Conservation (phyloP, 169 alveolate species). For the Plasmodium chabaudi region DNA sequence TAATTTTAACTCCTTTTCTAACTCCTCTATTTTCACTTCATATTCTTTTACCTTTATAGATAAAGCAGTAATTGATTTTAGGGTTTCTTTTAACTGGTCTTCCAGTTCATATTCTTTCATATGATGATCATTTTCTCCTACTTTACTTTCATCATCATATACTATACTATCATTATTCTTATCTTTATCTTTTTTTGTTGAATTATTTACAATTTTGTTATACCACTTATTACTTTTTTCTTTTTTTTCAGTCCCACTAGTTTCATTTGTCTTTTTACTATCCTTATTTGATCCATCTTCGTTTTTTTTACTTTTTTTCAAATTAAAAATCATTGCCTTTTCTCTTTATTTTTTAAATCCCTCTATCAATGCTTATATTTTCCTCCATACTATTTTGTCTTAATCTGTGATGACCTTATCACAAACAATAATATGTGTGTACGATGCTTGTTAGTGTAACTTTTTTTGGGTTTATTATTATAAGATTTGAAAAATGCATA, state of each 20-base stretch:
- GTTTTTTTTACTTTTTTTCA: neutral
- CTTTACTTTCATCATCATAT: conserved; percentile 1
- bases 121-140: neutral
- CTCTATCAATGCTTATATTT: neutral
- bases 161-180: too few species aligned
- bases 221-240: conserved; percentile 51
- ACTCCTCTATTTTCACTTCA: conserved; percentile 45
- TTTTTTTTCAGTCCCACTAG: conserved; percentile 11
- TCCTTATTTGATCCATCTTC: neutral
- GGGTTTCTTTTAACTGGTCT: conserved; percentile 58
- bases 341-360: neutral
- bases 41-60: conserved; percentile 27
- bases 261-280: neutral
- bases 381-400: neutral
- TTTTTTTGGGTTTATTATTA: too few species aligned
- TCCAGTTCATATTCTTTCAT: conserved; percentile 14
- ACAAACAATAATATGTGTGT: neutral
- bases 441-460: too few species aligned
- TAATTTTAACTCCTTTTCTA: conserved; percentile 46
- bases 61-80: conserved; percentile 37
- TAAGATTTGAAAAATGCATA: too few species aligned
- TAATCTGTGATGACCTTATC: neutral
- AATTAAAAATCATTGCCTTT: neutral
- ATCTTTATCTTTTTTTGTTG: conserved; percentile 20
- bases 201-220: conserved; percentile 32